Evolutionary conservation across 352 stramenopile species (phyloP), one percentile per base, ranked within the genome.

Genomic region (Peronospora tabacina): DNA sequence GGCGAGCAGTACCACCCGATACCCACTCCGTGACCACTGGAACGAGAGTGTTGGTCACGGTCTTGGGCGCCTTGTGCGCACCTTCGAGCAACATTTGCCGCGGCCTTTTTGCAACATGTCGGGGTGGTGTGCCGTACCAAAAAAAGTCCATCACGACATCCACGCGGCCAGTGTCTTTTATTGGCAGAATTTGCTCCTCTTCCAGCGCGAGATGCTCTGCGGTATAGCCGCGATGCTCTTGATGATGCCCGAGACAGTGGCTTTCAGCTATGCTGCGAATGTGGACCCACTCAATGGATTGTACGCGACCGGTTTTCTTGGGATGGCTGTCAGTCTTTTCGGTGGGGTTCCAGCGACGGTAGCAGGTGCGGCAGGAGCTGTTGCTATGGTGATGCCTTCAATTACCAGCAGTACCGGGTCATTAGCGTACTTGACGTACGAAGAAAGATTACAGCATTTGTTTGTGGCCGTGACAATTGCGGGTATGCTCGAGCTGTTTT

Each of bases 201-300:
- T 89, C 11, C 75, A 85, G 52, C 66, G 59, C 1, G 87, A 96
- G 43, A 62, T 96, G 34, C 71, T 95, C 37, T 87, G 85, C 15
- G 93, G 93, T 15, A 51, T 97, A 7, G 85, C 90, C 1, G 87
- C 95, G 4, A 87, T 81, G 63, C 69, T 98, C 36, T 80, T 95
- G 17, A 92, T 96, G 84, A 90, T 97, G 20, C 90, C 90, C 0
- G 90, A 97, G 71, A 91, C 89, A 1, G 73, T 98, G 7, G 90
- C 87, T 10, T 98, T 98, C 64, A 87, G 85, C 44, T 97, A 95
- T 44, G 85, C 94, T 2, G 88, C 88, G 26, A 89, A 90, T 36
- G 28, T 97, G n/a, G 72, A 83, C 42, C 88, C 88, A 7, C 49
- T 89, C 29, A 78, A 95, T 7, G 90, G 90, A 10, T 62, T 97